Conservation (phyloP, 1,139 yeast species). For the Arxiozyma slooffiae region DNA sequence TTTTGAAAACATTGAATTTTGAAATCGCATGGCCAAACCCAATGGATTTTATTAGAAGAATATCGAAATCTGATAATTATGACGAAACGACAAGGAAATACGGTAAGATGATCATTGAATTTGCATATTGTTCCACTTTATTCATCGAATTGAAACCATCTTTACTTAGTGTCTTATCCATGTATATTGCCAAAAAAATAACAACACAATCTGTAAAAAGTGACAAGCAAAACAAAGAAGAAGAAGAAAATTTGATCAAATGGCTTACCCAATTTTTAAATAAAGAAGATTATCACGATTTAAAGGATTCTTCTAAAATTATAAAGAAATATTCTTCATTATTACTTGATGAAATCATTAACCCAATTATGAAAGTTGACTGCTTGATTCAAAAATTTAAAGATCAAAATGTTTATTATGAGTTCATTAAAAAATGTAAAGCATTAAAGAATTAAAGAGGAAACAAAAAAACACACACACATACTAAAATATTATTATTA, state of each 20-base stretch:
- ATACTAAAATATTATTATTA: neutral
- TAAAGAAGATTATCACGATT: slow-evolving; percentile 5
- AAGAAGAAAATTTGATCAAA: neutral
- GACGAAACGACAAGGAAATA: slow-evolving; percentile 75
- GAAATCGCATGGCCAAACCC: slow-evolving; percentile 88
- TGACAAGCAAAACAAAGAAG: slow-evolving; percentile 41
- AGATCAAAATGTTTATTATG: slow-evolving; percentile 15
- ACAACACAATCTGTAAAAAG: slow-evolving; percentile 25
- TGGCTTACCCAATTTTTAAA: neutral
- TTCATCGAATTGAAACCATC: slow-evolving; percentile 72
- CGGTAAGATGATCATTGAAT: slow-evolving; percentile 78
- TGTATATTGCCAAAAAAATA: slow-evolving; percentile 77
- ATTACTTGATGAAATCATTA: slow-evolving; percentile 22
- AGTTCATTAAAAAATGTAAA: slow-evolving; percentile 14
- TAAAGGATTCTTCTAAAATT: slow-evolving; percentile 11
- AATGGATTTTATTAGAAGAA: slow-evolving; percentile 82
- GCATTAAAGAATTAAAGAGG: neutral
- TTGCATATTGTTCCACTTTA: slow-evolving; percentile 65
- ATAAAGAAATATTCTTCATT: slow-evolving; percentile 17
- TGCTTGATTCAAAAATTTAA: slow-evolving; percentile 24
- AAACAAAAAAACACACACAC: too few species aligned
- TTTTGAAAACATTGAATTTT: slow-evolving; percentile 64
- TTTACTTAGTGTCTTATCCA: slow-evolving; percentile 75
- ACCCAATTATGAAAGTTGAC: slow-evolving; percentile 25
- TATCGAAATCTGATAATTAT: slow-evolving; percentile 88